Evolutionary conservation across 225 moss, liverwort and hornwort species (phyloP), one percentile per base, ranked within the genome.

Genomic region (Sphagnum tenellum): DNA sequence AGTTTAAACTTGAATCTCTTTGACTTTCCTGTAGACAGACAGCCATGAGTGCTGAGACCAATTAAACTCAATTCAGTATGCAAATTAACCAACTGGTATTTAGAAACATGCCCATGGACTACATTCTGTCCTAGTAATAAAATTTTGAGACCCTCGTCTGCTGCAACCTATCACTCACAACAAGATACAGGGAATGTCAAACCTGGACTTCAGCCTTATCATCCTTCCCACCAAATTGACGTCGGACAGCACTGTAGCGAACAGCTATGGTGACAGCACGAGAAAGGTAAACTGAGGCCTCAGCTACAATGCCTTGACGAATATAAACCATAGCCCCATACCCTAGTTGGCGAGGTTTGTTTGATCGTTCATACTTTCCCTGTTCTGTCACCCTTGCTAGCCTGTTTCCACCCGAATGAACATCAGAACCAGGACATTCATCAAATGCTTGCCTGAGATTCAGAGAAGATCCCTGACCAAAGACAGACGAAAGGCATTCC

Each of bases 251-350:
- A 70, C 93, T 93, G 72, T 98, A 98, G 53, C 98, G 86, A 59
- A 86, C 82, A 60, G 93, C 93, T 70, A 98, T 90, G 7, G 98
- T 98, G 67, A 93, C 80, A 66, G 98, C 98, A 73, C 98, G 98
- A 68, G 98, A 98, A 56, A 98, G 85, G 64, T 80, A 82, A 57
- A 71, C 76, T 65, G 98, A 89, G 45, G 98, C 90, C 64, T 90
- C 98, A 65, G 79, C 57, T 49, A 98, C 79, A 66, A 98, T 85
- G 74, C 73, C 76, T 69, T 87, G 85, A 50, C 98, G 98, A 63
- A 98, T 87, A 57, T 62, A 92, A 63, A 98, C 93, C 98, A 98
- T 98, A 44, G 98, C 93, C 75, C 98, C 98, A 69, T 98, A 98
- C 29, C 89, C 98, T 65, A 98, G 87, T 66, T 89, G 79, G 59